Conservation (phyloP, 2,329 filamentous ascomycete genomes). For the Xylaria sp. region DNA sequence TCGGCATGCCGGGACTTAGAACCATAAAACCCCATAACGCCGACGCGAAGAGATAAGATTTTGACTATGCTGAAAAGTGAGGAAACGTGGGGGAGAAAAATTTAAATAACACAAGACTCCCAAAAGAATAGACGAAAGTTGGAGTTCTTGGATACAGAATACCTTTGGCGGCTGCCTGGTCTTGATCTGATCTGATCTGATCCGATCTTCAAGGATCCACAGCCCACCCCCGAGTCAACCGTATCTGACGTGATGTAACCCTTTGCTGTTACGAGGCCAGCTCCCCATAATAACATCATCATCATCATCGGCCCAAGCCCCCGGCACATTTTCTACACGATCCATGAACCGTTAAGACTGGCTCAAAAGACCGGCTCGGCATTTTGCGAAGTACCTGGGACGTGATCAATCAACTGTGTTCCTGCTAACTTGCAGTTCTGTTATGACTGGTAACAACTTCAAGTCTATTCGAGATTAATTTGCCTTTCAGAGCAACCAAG, state of each 20-base stretch:
- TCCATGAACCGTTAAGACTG: too few relatives aligned
- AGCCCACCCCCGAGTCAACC: background rate
- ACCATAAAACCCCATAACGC: background rate
- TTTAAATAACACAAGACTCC: too few relatives aligned
- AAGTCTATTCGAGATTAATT: background rate
- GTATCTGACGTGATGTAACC: constrained; percentile 11
- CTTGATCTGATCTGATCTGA: background rate
- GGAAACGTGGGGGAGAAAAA: background rate
- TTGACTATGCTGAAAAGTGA: background rate
- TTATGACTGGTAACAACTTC: background rate
- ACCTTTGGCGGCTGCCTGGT: background rate
- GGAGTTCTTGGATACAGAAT: background rate
- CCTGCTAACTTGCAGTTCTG: background rate
- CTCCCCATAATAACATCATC: constrained; percentile 14
- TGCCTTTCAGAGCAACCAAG: background rate
- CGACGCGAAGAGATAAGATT: background rate
- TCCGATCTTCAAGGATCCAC: background rate
- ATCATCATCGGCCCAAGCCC: constrained; percentile 2
- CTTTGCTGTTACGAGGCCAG: background rate
- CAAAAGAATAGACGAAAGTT: background rate
- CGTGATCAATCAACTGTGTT: too few relatives aligned
- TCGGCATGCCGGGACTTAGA: background rate
- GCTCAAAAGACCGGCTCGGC: background rate
- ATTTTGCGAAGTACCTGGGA: background rate
- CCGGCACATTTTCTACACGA: background rate